A percentile compares a stretch with the other conserved stretches of the same genome.
Conservation (phyloP, 2,329 filamentous ascomycete genomes). For the Stachybotrys chlorohalonatus region DNA sequence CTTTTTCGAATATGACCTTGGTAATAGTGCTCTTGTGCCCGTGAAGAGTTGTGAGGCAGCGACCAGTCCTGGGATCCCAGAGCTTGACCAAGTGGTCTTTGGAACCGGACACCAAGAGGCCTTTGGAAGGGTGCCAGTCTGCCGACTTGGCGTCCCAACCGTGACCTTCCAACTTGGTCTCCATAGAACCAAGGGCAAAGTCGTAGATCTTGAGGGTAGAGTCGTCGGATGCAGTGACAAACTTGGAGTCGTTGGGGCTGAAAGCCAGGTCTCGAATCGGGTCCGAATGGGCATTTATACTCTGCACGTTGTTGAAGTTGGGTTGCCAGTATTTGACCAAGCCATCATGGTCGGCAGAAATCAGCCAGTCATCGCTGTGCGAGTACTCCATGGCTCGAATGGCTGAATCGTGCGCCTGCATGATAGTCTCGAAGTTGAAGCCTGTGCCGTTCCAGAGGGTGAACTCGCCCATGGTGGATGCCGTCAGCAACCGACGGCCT, state of each 20-base stretch:
- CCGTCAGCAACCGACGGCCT: conserved; percentile 81
- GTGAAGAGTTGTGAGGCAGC: conserved; percentile 87
- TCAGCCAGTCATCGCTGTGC: conserved; percentile 92
- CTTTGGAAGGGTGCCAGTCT: conserved; percentile 96
- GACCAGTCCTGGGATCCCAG: conserved; percentile 90
- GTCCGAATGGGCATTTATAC: conserved; percentile 82
- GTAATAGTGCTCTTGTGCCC: conserved; percentile 97
- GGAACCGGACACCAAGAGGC: conserved; percentile 86
- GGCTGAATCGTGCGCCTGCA: conserved; percentile 90
- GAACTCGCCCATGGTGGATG: conserved; percentile 93
- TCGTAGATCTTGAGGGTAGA: conserved; percentile 92
- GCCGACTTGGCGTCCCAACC: conserved; percentile 97
- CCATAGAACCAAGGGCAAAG: conserved; percentile 77
- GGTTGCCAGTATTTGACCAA: conserved; percentile 98
- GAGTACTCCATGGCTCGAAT: conserved; percentile 82
- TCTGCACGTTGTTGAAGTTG: conserved; percentile 98
- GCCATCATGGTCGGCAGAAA: conserved; percentile 91
- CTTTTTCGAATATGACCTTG: conserved; percentile 81
- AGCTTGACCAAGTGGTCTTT: conserved; percentile 97
- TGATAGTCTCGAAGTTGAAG: conserved; percentile 99
- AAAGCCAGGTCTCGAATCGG: conserved; percentile 88
- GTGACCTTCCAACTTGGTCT: conserved; percentile 81
- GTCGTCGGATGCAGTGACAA: conserved; percentile 93
- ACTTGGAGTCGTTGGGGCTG: conserved; percentile 88
- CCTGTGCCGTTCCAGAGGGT: conserved; percentile 98